These are phyloP conservation scores for Pezizomycotina sp. DNA, from an alignment of 2,329 filamentous ascomycete species.

Conservation along the genomic window DNA sequence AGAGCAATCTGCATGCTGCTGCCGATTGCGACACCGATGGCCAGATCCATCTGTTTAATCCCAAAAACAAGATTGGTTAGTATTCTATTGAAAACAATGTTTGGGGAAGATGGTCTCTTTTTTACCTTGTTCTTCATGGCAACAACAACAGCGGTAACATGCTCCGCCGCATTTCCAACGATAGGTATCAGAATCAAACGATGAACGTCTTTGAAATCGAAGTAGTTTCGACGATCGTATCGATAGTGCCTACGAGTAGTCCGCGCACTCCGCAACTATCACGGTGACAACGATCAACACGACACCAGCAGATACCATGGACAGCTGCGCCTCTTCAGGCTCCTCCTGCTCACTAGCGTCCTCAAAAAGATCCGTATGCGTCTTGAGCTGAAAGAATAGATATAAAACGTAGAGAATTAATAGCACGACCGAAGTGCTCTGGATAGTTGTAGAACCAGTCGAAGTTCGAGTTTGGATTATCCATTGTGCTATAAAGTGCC, in stretches of 20 bases:
- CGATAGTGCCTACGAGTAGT: slow-evolving; percentile 65
- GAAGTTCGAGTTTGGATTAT: slow-evolving; percentile 19
- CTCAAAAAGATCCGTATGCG: slow-evolving; percentile 57
- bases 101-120: neutral
- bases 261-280: slow-evolving; percentile 55
- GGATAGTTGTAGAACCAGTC: slow-evolving; percentile 37
- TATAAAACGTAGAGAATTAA: slow-evolving; percentile 60
- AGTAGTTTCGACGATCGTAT: slow-evolving; percentile 48
- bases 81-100: neutral
- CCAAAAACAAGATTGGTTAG: neutral
- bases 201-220: slow-evolving; percentile 68
- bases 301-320: slow-evolving; percentile 33
- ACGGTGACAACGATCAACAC: slow-evolving; percentile 55
- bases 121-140: slow-evolving; percentile 57
- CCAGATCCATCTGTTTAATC: slow-evolving; percentile 35
- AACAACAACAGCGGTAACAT: slow-evolving; percentile 66
- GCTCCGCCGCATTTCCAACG: slow-evolving; percentile 64
- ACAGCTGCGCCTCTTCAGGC: slow-evolving; percentile 12
- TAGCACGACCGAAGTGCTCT: slow-evolving; percentile 62
- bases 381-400: slow-evolving; percentile 60
- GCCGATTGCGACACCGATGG: slow-evolving; percentile 67
- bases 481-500: slow-evolving; percentile 25
- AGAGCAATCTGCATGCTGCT: slow-evolving; percentile 71
- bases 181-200: slow-evolving; percentile 61
- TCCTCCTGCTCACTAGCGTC: slow-evolving; percentile 26